Evolutionary conservation across 441 rosid genomes (phyloP).

Genomic region (Metrosideros polymorpha): DNA sequence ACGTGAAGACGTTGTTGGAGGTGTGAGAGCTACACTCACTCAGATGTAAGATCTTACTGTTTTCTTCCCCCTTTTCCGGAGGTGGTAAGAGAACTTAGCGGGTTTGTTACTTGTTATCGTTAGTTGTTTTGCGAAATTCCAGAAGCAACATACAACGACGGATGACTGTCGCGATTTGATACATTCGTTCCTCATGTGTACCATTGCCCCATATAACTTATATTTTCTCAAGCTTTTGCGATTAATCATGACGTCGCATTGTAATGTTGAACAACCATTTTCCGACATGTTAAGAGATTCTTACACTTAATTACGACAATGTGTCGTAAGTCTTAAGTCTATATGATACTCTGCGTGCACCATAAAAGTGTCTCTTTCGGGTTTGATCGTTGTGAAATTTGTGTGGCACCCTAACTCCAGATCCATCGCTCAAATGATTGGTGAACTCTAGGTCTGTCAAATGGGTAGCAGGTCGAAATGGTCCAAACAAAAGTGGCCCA

Average conservation of each 20-base stretch:
- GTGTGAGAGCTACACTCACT: neutral
- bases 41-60: neutral
- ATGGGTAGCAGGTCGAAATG: accelerated
- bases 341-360: accelerated
- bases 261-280: neutral
- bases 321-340: neutral
- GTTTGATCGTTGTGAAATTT: neutral
- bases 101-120: neutral
- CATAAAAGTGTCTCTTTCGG: neutral
- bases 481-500: accelerated
- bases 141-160: neutral
- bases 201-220: neutral
- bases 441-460: accelerated
- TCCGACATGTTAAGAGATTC: neutral
- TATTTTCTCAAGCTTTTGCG: neutral
- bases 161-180: neutral
- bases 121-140: neutral
- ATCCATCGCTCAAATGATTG: neutral
- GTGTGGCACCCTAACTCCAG: neutral
- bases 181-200: neutral
- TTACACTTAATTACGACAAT: accelerated
- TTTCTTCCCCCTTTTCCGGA: neutral
- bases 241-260: neutral
- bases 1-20: neutral
- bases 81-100: neutral